Base-by-base conservation (phyloP, 2,329 filamentous ascomycete genomes). In the Fusarium neocosmosporiellum region DNA sequence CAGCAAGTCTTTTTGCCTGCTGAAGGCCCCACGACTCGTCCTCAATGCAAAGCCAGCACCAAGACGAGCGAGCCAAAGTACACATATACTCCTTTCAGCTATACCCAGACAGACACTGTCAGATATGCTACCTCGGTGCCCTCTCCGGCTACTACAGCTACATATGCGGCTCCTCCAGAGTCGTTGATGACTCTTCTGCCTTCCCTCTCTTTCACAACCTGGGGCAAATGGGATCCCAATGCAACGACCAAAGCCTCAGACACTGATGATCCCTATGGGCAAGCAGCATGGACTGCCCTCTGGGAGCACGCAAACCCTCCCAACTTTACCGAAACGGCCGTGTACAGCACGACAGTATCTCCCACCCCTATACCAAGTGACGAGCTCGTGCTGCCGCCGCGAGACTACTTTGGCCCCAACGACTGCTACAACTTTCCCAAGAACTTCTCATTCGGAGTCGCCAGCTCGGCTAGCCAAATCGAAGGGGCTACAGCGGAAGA, bases 341-440 rank as follows among this genome's bases (percentile, higher is more conserved):
- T 80, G 13, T 80, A 74, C 31, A 81, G 78, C 59, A 88, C 88
- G 0, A 90, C 88, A 0, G 88, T 88, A 2, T 83, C 81, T 5
- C 87, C 89, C 0, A 91, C 88, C 0, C 83, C 88, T 0, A 79
- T 91, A 2, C 86, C 88, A 0, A 87, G 82, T 1, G 86, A 80
- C 61, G 87, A 90, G 65, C 82, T 91, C 1, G 80, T 90, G 7
- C 81, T 89, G 0, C 89, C 89, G 0, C 88, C 89, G 0, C 77
- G 81, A 2, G 84, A 87, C 57, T 88, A 87, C 66, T 87, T 88
- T 63, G 82, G 81, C 0, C 83, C 86, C 50, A 80, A 81, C 22
- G 81, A 86, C 18, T 88, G 87, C 71, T 85, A 87, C 54, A 83
- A 81, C 22, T 88, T 90, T 34, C 86, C 86, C 0, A 75, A 82